phyloP scores from a whole-genome alignment of 2,329 filamentous ascomycete species.

The Ceratocystis eucalypticola region DNA sequence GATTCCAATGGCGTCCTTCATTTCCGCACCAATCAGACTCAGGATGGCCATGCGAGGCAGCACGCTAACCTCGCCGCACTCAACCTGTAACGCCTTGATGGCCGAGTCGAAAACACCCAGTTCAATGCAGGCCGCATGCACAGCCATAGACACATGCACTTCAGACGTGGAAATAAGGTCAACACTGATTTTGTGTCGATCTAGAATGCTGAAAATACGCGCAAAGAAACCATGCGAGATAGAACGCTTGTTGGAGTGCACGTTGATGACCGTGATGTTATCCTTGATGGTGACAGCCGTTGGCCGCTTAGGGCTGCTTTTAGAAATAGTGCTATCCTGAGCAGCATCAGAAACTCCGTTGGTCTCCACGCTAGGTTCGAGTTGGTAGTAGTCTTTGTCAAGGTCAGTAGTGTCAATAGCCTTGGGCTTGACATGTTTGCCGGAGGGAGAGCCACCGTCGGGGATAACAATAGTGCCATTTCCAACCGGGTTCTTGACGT shows the following conservation, averaged over 20 bases:
- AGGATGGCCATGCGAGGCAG: constrained; percentile 89
- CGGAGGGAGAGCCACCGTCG: constrained; percentile 43
- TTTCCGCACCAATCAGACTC: constrained; percentile 82
- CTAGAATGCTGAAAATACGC: constrained; percentile 80
- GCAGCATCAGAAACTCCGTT: background rate
- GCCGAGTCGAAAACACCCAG: constrained; percentile 52
- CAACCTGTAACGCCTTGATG: constrained; percentile 52
- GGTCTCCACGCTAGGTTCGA: background rate
- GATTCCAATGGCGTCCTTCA: constrained; percentile 96
- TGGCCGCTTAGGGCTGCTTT: constrained; percentile 56
- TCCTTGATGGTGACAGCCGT: constrained; percentile 96
- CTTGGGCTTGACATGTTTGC: constrained; percentile 33
- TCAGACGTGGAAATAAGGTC: constrained; percentile 94
- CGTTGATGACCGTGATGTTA: constrained; percentile 91
- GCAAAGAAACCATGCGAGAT: constrained; percentile 94
- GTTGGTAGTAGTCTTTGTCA: background rate
- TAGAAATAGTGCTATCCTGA: constrained; percentile 25
- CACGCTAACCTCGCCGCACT: constrained; percentile 81
- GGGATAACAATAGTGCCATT: constrained; percentile 73
- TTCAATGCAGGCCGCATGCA: constrained; percentile 62
- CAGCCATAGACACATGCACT: constrained; percentile 93
- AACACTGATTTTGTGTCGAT: constrained; percentile 75
- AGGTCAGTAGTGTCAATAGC: constrained; percentile 28
- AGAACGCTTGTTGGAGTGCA: constrained; percentile 93
- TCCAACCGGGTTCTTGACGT: constrained; percentile 73